phyloP scores from a whole-genome alignment of 495 filamentous ascomycete species.

The Aspergillus biplanus region DNA sequence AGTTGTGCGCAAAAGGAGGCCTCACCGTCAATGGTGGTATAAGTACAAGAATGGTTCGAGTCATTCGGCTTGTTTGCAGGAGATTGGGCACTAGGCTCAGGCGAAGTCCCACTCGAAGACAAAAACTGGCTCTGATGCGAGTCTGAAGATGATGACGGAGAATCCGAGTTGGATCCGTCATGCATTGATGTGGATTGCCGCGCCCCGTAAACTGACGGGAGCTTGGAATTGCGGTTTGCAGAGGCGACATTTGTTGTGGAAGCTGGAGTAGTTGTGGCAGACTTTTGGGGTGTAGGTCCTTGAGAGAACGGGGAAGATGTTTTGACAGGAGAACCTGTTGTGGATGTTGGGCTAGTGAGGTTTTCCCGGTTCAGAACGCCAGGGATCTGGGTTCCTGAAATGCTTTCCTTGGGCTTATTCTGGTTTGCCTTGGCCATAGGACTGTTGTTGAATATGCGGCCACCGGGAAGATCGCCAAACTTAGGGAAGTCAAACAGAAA shows the following conservation, averaged over 20 bases:
- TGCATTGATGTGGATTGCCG: conserved; percentile 38
- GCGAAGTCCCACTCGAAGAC: conserved; percentile 88
- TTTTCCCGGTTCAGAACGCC: conserved; percentile 39
- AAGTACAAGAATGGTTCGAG: conserved; percentile 27
- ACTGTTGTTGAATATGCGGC: conserved; percentile 59
- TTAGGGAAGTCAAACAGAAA: conserved; percentile 96
- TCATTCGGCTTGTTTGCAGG: conserved; percentile 64
- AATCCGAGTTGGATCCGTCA: conserved; percentile 54
- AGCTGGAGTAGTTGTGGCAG: conserved; percentile 2
- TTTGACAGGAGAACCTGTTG: conserved; percentile 10
- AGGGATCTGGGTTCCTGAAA: conserved; percentile 24
- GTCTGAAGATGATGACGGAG: conserved; percentile 58
- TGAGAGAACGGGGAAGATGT: conserved; percentile 12
- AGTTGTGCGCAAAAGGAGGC: conserved; percentile 69
- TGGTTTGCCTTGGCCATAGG: conserved; percentile 38
- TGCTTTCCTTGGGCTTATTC: conserved; percentile 30
- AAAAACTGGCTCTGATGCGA: conserved; percentile 62
- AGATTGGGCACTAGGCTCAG: conserved; percentile 65
- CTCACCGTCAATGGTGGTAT: conserved; percentile 56
- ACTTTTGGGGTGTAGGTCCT: conserved; percentile 2
- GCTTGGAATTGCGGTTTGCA: conserved; percentile 20
- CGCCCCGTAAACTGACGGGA: conserved; percentile 23
- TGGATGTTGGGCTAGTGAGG: conserved; percentile 19
- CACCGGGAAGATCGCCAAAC: conserved; percentile 78
- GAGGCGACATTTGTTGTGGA: conserved; percentile 24